These are phyloP conservation scores for Vinca minor DNA, from an alignment of 257 asterid species.

Conservation along the genomic window DNA sequence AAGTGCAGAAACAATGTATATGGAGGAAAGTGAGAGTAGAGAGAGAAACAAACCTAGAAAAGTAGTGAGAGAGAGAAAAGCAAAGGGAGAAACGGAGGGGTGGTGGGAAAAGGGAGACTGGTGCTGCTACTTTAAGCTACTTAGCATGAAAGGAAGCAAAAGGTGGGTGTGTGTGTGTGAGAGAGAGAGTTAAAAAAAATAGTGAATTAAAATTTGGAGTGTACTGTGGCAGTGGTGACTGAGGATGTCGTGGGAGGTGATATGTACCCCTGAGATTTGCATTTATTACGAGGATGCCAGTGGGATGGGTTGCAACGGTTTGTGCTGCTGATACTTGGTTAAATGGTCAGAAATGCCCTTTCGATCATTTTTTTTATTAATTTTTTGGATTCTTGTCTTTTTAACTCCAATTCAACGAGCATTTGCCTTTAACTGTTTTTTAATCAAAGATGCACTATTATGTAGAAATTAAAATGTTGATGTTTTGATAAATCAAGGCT, in stretches of 20 bases:
- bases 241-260: constrained; percentile 7
- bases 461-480: no score
- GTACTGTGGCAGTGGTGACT: constrained; percentile 1
- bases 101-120: constrained; percentile 9
- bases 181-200: constrained; percentile 16
- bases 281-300: constrained; percentile 18
- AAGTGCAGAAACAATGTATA: no score
- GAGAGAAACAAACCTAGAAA: constrained; percentile 15
- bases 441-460: no score
- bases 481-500: no score
- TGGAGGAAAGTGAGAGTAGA: no score
- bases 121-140: constrained; percentile 54
- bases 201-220: constrained; percentile 28
- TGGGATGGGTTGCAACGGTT: not conserved
- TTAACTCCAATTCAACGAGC: no score
- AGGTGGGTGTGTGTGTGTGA: not conserved
- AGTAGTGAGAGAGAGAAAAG: constrained; percentile 8
- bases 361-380: no score
- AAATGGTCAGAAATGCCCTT: not conserved
- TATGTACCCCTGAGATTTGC: constrained; percentile 11
- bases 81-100: constrained; percentile 5
- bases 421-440: no score
- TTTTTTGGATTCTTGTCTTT: no score
- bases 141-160: constrained; percentile 42
- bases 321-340: not conserved